phyloP scores from a whole-genome alignment of 2,329 filamentous ascomycete species.

The Stagonosporopsis rhizophila region DNA sequence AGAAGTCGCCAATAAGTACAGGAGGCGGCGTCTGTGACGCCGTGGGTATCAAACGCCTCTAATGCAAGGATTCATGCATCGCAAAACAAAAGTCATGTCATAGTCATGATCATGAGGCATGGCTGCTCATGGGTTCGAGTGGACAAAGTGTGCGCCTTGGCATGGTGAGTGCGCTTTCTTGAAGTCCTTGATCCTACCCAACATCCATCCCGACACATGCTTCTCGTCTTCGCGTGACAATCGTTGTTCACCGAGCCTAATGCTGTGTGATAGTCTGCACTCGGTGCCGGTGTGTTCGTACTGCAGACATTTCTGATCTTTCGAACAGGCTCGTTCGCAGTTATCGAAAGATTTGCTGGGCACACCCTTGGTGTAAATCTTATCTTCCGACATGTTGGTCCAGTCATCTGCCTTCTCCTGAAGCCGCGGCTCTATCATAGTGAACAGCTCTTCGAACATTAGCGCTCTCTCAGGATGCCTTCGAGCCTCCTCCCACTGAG shows the following conservation, averaged over 20 bases:
- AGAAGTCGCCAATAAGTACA: constrained; percentile 6
- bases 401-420: constrained; percentile 39
- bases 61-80: constrained; percentile 35
- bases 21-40: constrained; percentile 18
- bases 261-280: constrained; percentile 38
- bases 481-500: constrained; percentile 38
- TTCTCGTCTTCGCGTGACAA: constrained; percentile 27
- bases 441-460: constrained; percentile 46
- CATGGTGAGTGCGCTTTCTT: constrained; percentile 39
- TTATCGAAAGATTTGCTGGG: constrained; percentile 35
- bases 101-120: constrained; percentile 15
- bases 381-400: constrained; percentile 44
- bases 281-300: constrained; percentile 40
- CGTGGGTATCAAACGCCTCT: constrained; percentile 46
- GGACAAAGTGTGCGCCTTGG: constrained; percentile 42
- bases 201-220: constrained; percentile 45
- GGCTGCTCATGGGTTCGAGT: constrained; percentile 41
- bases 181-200: constrained; percentile 38
- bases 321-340: constrained; percentile 39
- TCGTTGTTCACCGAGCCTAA: constrained; percentile 40
- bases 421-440: constrained; percentile 37
- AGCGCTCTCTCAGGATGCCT: constrained; percentile 35
- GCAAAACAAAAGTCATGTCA: constrained; percentile 25
- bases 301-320: constrained; percentile 42
- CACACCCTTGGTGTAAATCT: constrained; percentile 29